Evolutionary conservation across 495 filamentous ascomycete species (phyloP).

Genomic region (Chaetomium tenue): DNA sequence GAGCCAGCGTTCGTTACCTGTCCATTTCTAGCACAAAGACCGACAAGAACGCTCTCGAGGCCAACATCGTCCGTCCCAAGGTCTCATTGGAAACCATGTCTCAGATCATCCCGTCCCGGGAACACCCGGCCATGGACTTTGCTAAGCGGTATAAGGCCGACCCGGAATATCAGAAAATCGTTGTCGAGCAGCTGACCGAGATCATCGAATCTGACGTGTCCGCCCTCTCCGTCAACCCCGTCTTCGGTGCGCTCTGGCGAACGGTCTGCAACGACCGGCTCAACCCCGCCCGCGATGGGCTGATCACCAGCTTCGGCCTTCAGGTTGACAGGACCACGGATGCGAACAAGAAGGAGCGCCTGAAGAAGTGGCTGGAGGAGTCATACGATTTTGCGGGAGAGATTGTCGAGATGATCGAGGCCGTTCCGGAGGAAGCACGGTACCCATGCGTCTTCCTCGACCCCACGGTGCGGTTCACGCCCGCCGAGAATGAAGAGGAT

Average conservation of each 20-base stretch:
- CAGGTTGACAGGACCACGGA: constrained; percentile 36
- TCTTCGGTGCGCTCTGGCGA: constrained; percentile 50
- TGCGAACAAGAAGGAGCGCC: constrained; percentile 33
- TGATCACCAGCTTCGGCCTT: constrained; percentile 40
- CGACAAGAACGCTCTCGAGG: constrained; percentile 20
- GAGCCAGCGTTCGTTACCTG: constrained; percentile 16
- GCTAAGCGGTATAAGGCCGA: constrained; percentile 41
- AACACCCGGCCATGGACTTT: constrained; percentile 35
- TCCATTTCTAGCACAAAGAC: constrained; percentile 17
- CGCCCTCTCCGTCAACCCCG: constrained; percentile 47
- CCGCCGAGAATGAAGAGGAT: constrained; percentile 22
- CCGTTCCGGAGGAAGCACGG: constrained; percentile 42
- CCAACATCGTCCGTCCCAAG: constrained; percentile 20
- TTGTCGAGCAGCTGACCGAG: constrained; percentile 34
- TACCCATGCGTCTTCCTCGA: constrained; percentile 54
- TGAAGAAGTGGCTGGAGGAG: constrained; percentile 48
- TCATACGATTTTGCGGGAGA: constrained; percentile 48
- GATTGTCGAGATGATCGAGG: constrained; percentile 42
- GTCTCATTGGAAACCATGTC: constrained; percentile 33
- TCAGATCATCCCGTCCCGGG: constrained; percentile 30
- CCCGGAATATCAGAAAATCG: constrained; percentile 35
- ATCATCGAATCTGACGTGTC: constrained; percentile 44
- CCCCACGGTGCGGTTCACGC: constrained; percentile 41
- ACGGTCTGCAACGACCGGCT: constrained; percentile 46
- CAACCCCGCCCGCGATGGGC: constrained; percentile 39